These are phyloP conservation scores for Zangia roseola DNA, from an alignment of 768 basidiomycete species.

Conservation along the genomic window DNA sequence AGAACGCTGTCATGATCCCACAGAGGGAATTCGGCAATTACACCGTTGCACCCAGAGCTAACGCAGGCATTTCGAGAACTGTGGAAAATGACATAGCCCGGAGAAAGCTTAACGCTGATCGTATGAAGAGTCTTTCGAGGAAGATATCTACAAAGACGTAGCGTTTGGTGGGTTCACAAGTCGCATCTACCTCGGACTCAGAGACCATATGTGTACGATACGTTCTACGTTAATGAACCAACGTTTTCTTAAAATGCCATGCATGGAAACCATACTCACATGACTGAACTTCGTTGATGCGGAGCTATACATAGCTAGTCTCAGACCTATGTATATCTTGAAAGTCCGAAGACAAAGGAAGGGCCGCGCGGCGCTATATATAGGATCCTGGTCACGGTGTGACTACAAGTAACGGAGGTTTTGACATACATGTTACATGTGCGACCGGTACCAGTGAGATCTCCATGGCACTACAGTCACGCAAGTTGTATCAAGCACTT, in stretches of 20 bases:
- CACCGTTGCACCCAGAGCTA: slow-evolving; percentile 70
- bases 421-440: too few species aligned
- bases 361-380: too few species aligned
- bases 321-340: too few species aligned
- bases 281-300: too few species aligned
- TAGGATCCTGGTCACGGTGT: too few species aligned
- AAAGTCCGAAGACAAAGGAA: too few species aligned
- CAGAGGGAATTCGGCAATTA: slow-evolving; percentile 73
- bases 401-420: too few species aligned
- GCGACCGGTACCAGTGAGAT: too few species aligned
- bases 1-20: slow-evolving; percentile 84
- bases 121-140: slow-evolving; percentile 61
- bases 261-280: too few species aligned
- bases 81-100: slow-evolving; percentile 76
- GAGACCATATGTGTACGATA: slow-evolving; percentile 4
- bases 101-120: slow-evolving; percentile 71
- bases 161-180: background rate
- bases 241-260: background rate
- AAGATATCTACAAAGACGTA: slow-evolving; percentile 38
- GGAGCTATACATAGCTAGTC: too few species aligned
- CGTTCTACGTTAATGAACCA: background rate
- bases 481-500: too few species aligned
- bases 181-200: background rate
- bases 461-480: too few species aligned
- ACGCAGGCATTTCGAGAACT: slow-evolving; percentile 53